Evolutionary conservation across 345 rosid species (phyloP).

Genomic region (Eucalyptus sp.): DNA sequence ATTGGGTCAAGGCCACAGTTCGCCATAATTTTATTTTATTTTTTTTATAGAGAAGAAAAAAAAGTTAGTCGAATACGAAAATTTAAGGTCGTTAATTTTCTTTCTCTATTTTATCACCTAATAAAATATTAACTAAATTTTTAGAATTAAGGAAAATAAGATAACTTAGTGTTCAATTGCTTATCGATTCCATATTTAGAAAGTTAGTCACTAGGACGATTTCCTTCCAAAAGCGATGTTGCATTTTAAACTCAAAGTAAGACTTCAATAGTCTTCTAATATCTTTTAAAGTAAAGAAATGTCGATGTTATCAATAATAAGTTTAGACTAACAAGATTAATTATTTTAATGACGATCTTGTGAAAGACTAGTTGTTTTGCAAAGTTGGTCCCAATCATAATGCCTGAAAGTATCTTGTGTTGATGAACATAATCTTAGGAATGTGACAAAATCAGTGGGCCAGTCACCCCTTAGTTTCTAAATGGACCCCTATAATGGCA

Average conservation of each 20-base stretch:
- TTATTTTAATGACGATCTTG: background rate
- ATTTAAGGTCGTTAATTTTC: background rate
- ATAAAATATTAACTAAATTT: background rate
- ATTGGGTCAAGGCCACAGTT: background rate
- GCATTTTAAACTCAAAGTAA: background rate
- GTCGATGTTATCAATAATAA: background rate
- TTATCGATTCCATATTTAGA: background rate
- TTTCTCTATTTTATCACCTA: fast-evolving
- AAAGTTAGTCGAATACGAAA: background rate
- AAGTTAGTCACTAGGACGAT: fast-evolving
- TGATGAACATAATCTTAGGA: fast-evolving
- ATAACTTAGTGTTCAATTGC: background rate
- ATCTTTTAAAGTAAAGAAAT: background rate
- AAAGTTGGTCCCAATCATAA: fast-evolving
- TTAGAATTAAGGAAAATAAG: background rate
- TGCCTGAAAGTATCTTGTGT: fast-evolving
- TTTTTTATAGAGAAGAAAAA: background rate
- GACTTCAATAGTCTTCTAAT: fast-evolving
- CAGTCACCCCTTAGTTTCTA: fast-evolving
- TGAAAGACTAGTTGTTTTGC: background rate
- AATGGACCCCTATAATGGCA: fast-evolving
- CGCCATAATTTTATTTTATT: background rate
- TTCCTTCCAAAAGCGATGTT: fast-evolving
- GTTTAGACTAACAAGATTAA: background rate
- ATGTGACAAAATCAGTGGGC: background rate